Evolutionary conservation across 257 asterid species (phyloP).

Genomic region (Nicotiana benthamiana): DNA sequence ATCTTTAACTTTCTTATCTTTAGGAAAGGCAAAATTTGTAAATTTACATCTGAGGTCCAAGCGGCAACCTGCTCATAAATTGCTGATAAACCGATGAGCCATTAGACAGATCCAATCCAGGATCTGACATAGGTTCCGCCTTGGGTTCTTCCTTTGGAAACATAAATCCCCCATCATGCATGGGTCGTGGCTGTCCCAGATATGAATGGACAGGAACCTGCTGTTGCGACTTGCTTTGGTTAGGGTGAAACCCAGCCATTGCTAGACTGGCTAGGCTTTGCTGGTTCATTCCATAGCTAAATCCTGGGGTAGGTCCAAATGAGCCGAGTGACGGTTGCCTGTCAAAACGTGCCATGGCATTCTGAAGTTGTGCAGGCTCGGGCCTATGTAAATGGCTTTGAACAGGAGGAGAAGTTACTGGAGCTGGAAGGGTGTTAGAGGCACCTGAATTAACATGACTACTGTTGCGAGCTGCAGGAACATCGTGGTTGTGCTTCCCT

Average conservation of each 20-base stretch:
- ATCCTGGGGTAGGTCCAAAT: constrained; percentile 37
- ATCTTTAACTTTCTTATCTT: constrained; percentile 10
- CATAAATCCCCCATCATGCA: constrained; percentile 34
- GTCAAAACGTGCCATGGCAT: constrained; percentile 32
- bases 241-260: constrained; percentile 34
- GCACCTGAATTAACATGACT: constrained; percentile 39
- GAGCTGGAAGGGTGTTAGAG: constrained; percentile 16
- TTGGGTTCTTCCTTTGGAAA: constrained; percentile 52
- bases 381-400: constrained; percentile 37
- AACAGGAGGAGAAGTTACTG: constrained; percentile 22
- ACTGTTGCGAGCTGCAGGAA: constrained; percentile 77
- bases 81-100: constrained; percentile 51
- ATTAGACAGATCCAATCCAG: constrained; percentile 33
- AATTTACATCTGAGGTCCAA: constrained; percentile 57
- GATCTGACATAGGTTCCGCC: constrained; percentile 40
- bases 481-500: constrained; percentile 84
- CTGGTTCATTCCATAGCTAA: constrained; percentile 49
- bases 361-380: constrained; percentile 46
- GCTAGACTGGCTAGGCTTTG: constrained; percentile 29
- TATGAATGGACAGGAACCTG: constrained; percentile 31
- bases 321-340: constrained; percentile 34
- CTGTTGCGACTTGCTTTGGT: constrained; percentile 31
- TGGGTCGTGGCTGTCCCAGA: constrained; percentile 30
- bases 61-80: constrained; percentile 55
- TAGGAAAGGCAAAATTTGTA: constrained; percentile 12